phyloP scores from a whole-genome alignment of 1,284 basidiomycete species.

The Tilletia walkeri region DNA sequence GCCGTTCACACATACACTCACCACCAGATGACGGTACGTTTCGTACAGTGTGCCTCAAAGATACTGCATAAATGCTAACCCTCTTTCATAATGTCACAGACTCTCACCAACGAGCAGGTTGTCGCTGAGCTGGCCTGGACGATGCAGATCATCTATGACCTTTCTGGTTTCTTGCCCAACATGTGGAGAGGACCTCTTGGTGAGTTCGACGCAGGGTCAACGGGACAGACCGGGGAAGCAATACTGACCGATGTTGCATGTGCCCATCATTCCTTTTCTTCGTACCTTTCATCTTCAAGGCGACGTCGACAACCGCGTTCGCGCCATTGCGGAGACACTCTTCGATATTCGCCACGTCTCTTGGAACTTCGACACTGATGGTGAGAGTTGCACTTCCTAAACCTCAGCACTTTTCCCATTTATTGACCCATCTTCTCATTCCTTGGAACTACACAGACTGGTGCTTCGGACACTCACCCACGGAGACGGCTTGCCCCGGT shows the following conservation, averaged over 20 bases:
- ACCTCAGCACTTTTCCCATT: too few relatives aligned
- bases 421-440: too few relatives aligned
- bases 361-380: slow-evolving; percentile 63
- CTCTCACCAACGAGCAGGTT: slow-evolving; percentile 78
- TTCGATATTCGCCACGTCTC: slow-evolving; percentile 66
- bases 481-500: slow-evolving; percentile 29
- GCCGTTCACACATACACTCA: slow-evolving; percentile 61
- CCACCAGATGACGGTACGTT: slow-evolving; percentile 65
- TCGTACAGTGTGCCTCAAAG: background rate
- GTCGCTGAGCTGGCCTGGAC: slow-evolving; percentile 93
- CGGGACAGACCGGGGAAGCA: background rate
- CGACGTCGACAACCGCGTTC: slow-evolving; percentile 55
- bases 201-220: slow-evolving; percentile 1
- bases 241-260: background rate
- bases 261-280: slow-evolving; percentile 1
- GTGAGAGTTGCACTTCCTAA: slow-evolving; percentile 16
- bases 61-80: too few relatives aligned
- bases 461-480: slow-evolving; percentile 30
- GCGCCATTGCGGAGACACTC: slow-evolving; percentile 48
- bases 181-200: slow-evolving; percentile 44
- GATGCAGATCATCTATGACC: slow-evolving; percentile 73
- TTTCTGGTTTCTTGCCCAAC: slow-evolving; percentile 62
- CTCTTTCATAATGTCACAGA: slow-evolving; percentile 43
- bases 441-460: slow-evolving; percentile 15
- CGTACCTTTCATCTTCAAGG: slow-evolving; percentile 16